A percentile compares a stretch with the other conserved stretches of the same genome.
phyloP scores from a whole-genome alignment of 352 stramenopile genomes.

The Bremia lactucae region DNA sequence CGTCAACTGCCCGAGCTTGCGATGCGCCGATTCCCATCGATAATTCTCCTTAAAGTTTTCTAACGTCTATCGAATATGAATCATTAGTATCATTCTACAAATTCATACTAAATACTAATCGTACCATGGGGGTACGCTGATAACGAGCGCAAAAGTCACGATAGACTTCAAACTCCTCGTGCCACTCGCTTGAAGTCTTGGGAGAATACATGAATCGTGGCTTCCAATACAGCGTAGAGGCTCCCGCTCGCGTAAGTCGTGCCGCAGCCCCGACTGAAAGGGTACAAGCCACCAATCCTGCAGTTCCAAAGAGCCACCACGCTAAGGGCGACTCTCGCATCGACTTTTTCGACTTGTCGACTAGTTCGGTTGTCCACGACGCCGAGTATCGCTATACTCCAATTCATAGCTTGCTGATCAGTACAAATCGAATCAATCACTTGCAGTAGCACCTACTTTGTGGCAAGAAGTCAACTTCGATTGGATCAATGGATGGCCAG shows the following conservation, averaged over 20 bases:
- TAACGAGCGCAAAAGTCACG: conserved; percentile 91
- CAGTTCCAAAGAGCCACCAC: conserved; percentile 91
- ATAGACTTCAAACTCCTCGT: conserved; percentile 90
- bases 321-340: conserved; percentile 44
- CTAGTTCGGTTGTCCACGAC: conserved; percentile 18
- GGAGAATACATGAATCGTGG: conserved; percentile 76
- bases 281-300: conserved; percentile 86
- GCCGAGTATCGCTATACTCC: conserved; percentile 15
- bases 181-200: conserved; percentile 83
- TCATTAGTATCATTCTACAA: no score
- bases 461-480: conserved; percentile 6
- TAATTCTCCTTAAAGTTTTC: conserved; percentile 96
- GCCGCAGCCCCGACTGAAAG: conserved; percentile 93
- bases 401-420: neutral
- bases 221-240: conserved; percentile 94
- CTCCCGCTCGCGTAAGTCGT: conserved; percentile 89
- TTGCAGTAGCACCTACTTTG: conserved; percentile 3
- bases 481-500: no score
- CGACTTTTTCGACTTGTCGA: conserved; percentile 23
- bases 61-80: conserved; percentile 66
- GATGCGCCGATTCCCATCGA: conserved; percentile 86
- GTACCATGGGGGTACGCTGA: conserved; percentile 74
- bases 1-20: conserved; percentile 88
- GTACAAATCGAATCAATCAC: neutral
- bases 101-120: neutral